Base-by-base conservation (phyloP, 331 rosid species). In the Rhamnella rubrinervis region DNA sequence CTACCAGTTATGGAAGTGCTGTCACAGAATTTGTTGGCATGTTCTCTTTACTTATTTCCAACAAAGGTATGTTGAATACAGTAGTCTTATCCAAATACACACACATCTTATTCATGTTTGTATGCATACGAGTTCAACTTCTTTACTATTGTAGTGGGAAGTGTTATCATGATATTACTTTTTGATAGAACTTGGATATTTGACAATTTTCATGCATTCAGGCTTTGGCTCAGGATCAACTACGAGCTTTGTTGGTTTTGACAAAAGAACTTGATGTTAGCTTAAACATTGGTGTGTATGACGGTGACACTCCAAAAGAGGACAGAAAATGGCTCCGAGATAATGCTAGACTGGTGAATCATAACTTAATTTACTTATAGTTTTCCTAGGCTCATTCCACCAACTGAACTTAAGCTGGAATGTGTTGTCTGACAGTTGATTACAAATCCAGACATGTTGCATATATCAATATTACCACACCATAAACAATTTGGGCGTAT, bases 191-290 rank as follows among this genome's bases (percentile, higher is more conserved):
- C 35, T 28, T 38, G 20, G 40, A 35, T 61, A 38, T 60, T 41
- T 12, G n/a, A 21, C 66, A 71, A 55, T 66, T 35, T 75, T 75
- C 55, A 56, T 82, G 65, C 59, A 56, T 79, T 75, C 80, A 93
- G 97, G 98, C 98, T 55, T 85, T 90, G 70, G 97, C 97, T 82
- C 98, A 93, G 81, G 98, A 93, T 81, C 98, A 93, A 76, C 83
- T 90, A 75, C 85, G 98, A 82, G 85, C 92, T 78, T 71, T 93
- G 79, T 78, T 75, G 61, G 21, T 66, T 77, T 82, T 90, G 85
- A 87, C 83, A 26, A 84, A 90, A 81, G 96, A 79, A 66, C 83
- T 84, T 73, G 79, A 71, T 76, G 68, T 60, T 67, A 76, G 78
- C 81, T 75, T 93, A 50, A 84, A 84, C 83, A 76, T 88, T 72